Percentiles rank a stretch among this genome's conserved stretches.
Conservation (phyloP, 768 basidiomycete genomes). For the Gyrodon lividus region DNA sequence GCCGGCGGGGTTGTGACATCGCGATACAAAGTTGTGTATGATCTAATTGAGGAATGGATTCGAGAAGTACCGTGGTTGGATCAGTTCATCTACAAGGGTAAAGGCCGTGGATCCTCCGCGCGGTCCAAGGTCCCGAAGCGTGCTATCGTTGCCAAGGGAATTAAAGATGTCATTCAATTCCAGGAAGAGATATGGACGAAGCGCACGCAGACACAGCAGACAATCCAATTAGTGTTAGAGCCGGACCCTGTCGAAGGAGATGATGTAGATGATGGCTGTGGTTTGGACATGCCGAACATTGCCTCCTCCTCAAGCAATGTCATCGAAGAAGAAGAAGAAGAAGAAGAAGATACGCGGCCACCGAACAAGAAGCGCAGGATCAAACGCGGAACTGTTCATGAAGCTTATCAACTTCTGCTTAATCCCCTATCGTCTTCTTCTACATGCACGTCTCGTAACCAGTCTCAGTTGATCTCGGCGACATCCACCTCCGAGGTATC, state of each 20-base stretch:
- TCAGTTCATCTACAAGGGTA: slow-evolving; percentile 44
- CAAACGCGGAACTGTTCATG: slow-evolving; percentile 34
- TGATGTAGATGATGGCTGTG: slow-evolving; percentile 23
- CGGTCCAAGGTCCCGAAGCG: slow-evolving; percentile 63
- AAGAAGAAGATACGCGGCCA: slow-evolving; percentile 7
- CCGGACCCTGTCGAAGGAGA: slow-evolving; percentile 31
- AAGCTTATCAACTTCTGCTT: slow-evolving; percentile 56
- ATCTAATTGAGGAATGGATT: slow-evolving; percentile 57
- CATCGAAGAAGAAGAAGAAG: neutral
- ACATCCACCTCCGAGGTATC: slow-evolving; percentile 24
- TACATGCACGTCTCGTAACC: neutral
- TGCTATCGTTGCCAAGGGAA: slow-evolving; percentile 60
- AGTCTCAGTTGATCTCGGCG: neutral
- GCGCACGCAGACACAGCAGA: slow-evolving; percentile 35
- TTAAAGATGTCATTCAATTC: slow-evolving; percentile 69
- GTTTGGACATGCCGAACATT: slow-evolving; percentile 2
- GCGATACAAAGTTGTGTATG: slow-evolving; percentile 66
- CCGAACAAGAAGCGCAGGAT: slow-evolving; percentile 34
- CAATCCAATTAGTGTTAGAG: slow-evolving; percentile 40
- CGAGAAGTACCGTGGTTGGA: slow-evolving; percentile 74
- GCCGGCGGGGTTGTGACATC: slow-evolving; percentile 58
- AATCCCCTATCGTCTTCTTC: slow-evolving; percentile 48
- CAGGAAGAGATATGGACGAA: slow-evolving; percentile 60
- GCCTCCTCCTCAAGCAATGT: slow-evolving; percentile 11
- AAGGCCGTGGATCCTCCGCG: slow-evolving; percentile 35